Evolutionary conservation across 2,329 filamentous ascomycete species (phyloP), one percentile per base, ranked within the genome.

Genomic region (Exophiala spinifera): DNA sequence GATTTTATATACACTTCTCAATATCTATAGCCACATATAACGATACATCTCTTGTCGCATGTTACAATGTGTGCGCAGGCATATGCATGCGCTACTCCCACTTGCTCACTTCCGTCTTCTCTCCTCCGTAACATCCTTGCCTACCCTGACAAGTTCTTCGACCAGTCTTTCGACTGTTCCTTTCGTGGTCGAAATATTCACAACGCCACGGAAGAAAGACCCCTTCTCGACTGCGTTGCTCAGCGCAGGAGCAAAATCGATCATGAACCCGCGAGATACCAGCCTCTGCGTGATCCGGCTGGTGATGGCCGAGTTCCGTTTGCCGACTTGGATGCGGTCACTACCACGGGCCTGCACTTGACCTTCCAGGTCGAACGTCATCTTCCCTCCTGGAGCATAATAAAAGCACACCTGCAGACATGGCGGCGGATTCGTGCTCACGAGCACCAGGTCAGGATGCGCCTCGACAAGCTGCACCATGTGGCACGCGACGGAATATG

Each of bases 391-490:
- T 0, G 82, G 82, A 0, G 86, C 83, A 65, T 88, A 91, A 70
- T 96, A 96, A 70, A 97, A 97, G 76, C 92, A 96, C 19, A 97
- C 88, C 73, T 97, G 94, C 68, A 96, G 75, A 72, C 92, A 97
- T 0, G 89, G 89, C 44, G 91, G 86, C 21, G 90, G 88, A 64
- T 88, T 86, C 52, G 82, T 78, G 10, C 84, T 88, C 2, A 96
- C 82, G 14, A 95, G 76, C 15, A 81, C 74, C 63, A 97, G 87
- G 62, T 88, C 76, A 0, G 73, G 67, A 39, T 78, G 77, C 13
- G 73, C 44, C 4, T 76, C 70, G 2, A 96, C 67, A 1, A 85
- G 70, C 0, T 67, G 67, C 0, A 86, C 83, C n/a, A 97, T 76
- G 63, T 89, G 79, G 3, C 78, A 75, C 0, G 91, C 91, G 56